A percentile compares a stretch with the other conserved stretches of the same genome.
Conservation (phyloP, 163 green algal genomes). For the Prototheca wickerhamii region DNA sequence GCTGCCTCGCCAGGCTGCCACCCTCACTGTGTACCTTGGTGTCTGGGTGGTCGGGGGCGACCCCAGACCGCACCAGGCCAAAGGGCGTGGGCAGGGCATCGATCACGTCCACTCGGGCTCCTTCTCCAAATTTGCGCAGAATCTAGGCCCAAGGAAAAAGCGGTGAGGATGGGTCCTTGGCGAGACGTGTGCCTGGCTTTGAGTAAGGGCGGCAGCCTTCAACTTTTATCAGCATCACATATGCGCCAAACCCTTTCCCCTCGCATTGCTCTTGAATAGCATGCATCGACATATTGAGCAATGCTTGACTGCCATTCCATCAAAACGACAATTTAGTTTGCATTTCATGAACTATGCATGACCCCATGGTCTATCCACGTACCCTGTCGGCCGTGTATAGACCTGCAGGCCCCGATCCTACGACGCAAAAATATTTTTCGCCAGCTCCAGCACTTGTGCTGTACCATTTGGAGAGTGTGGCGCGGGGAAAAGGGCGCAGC, state of each 20-base stretch:
- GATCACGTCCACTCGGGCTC: conserved; percentile 42
- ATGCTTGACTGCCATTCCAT: no score
- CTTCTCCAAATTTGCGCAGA: conserved; percentile 49
- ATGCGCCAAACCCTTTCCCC: no score
- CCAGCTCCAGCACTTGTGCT: not conserved
- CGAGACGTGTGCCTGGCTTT: not conserved
- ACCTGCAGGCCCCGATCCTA: conserved; percentile 76
- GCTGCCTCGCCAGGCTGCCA: no score
- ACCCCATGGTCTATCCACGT: not conserved
- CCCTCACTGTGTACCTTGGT: conserved; percentile 61
- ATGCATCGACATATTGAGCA: no score
- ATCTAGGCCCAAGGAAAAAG: conserved; percentile 40
- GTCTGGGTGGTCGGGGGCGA: conserved; percentile 93
- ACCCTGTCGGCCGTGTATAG: conserved; percentile 73
- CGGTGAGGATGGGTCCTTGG: not conserved
- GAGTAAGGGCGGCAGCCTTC: no score
- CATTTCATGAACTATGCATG: not conserved
- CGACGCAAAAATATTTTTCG: conserved; percentile 54
- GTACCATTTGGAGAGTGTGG: no score
- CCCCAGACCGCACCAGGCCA: conserved; percentile 83
- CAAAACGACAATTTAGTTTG: not conserved
- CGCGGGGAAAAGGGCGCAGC: no score
- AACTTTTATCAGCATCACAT: no score
- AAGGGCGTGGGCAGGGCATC: conserved; percentile 87
- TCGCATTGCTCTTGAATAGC: no score